Percentiles rank a stretch among this genome's conserved stretches.
phyloP scores from a whole-genome alignment of 768 basidiomycete genomes.

The Chlorophyllum brunneum region DNA sequence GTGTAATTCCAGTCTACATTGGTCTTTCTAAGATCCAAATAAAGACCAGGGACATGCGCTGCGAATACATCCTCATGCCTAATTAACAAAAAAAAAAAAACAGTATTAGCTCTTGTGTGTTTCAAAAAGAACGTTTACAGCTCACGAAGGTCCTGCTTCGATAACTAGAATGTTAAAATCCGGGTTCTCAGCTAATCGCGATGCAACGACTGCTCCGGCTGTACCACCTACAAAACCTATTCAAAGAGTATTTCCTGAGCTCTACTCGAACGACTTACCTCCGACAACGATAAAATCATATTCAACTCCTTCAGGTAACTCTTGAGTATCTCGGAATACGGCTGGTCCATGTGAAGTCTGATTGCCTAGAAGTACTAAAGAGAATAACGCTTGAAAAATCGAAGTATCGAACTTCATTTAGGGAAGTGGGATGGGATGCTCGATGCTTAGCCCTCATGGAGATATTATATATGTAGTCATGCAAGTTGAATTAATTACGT shows the following conservation, averaged over 20 bases:
- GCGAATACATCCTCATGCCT: background rate
- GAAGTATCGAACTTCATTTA: too few relatives aligned
- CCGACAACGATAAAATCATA: slow-evolving; percentile 14
- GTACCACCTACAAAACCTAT: background rate
- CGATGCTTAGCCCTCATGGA: too few relatives aligned
- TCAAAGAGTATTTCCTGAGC: background rate
- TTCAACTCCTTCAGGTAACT: background rate
- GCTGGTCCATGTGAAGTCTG: too few relatives aligned
- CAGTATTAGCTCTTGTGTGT: background rate
- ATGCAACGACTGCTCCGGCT: slow-evolving; percentile 6
- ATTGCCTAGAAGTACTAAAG: too few relatives aligned
- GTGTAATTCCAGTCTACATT: slow-evolving; percentile 17
- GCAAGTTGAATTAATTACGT: too few relatives aligned
- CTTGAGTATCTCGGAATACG: too few relatives aligned
- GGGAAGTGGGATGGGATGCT: too few relatives aligned
- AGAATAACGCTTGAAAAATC: too few relatives aligned
- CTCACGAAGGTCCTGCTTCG: slow-evolving; percentile 13
- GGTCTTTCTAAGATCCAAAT: background rate
- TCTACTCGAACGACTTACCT: background rate
- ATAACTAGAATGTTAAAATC: slow-evolving; percentile 12
- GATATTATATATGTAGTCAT: too few relatives aligned
- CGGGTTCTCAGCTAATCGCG: slow-evolving; percentile 11
- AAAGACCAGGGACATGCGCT: background rate
- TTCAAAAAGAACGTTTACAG: background rate
- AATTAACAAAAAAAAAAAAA: background rate